A percentile compares a stretch with the other conserved stretches of the same genome.
These are phyloP conservation scores for Verticillium nonalfalfae DNA, from an alignment of 2,329 filamentous ascomycete species.

Conservation along the genomic window DNA sequence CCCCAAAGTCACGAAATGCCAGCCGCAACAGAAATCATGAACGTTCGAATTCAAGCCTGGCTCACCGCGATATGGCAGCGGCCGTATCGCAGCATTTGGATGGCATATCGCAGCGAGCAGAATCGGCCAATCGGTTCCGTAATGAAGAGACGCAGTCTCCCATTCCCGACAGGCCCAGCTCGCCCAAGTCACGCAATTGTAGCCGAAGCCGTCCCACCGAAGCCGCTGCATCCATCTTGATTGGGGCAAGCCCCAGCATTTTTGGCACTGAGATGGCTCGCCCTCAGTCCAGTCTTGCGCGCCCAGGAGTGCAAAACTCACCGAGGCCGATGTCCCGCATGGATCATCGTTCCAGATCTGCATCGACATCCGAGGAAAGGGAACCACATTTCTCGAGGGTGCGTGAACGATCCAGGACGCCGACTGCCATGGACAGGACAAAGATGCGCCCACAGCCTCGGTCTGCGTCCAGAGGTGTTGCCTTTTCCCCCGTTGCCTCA, in stretches of 20 bases:
- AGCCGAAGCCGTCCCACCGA: slow-evolving; percentile 8
- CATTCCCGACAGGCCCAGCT: slow-evolving; percentile 3
- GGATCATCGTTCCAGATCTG: not conserved
- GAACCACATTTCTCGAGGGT: not conserved
- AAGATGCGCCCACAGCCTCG: not conserved
- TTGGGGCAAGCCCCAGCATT: slow-evolving; percentile 20
- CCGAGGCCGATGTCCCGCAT: not conserved
- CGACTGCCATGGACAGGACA: not conserved
- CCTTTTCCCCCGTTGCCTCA: slow-evolving; percentile 1
- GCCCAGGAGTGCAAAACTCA: not conserved
- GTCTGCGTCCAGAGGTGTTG: not conserved
- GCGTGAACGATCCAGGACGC: not conserved
- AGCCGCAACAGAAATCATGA: slow-evolving; percentile 19
- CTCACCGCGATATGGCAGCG: not conserved
- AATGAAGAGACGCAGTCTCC: not conserved
- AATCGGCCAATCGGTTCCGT: slow-evolving; percentile 13
- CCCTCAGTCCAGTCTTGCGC: not conserved
- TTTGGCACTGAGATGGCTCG: not conserved
- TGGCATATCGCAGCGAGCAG: slow-evolving; percentile 15
- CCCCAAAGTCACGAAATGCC: slow-evolving; percentile 28
- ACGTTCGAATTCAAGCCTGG: slow-evolving; percentile 15
- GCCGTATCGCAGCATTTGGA: slow-evolving; percentile 16
- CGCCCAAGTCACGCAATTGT: slow-evolving; percentile 12
- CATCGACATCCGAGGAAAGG: not conserved
- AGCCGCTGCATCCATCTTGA: slow-evolving; percentile 12